phyloP scores from a whole-genome alignment of 2,329 filamentous ascomycete species.

The Alternaria sp. region DNA sequence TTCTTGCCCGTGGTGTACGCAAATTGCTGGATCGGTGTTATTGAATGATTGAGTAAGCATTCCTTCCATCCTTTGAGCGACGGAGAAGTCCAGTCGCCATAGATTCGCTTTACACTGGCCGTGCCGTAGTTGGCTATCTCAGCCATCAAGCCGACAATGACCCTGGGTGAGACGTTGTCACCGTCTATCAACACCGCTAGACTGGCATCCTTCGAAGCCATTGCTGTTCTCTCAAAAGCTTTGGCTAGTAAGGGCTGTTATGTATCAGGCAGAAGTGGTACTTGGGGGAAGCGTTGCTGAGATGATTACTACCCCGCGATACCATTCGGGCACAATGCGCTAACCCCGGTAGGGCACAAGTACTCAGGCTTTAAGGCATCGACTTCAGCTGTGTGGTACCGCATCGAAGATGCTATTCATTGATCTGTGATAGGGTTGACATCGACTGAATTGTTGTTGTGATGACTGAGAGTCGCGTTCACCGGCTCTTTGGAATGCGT shows the following conservation, averaged over 20 bases:
- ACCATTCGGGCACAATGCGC: not conserved
- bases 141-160: conserved; percentile 34
- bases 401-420: too few species aligned
- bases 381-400: not conserved
- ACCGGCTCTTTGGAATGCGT: too few species aligned
- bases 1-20: conserved; percentile 27
- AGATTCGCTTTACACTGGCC: conserved; percentile 38
- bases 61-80: conserved; percentile 30
- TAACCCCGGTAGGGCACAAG: not conserved
- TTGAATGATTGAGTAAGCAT: conserved; percentile 19
- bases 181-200: conserved; percentile 33
- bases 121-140: conserved; percentile 44
- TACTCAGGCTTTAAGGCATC: not conserved
- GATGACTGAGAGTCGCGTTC: too few species aligned
- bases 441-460: too few species aligned
- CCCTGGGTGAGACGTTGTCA: conserved; percentile 33
- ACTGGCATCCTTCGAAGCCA: conserved; percentile 2
- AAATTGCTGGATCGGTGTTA: conserved; percentile 21
- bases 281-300: too few species aligned
- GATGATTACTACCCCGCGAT: not conserved
- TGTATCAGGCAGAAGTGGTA: not conserved
- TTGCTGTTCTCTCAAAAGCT: not conserved
- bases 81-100: conserved; percentile 38
- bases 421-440: too few species aligned
- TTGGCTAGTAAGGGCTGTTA: not conserved